Evolutionary conservation across 768 basidiomycete species (phyloP).

Genomic region (Amanita rimosa): DNA sequence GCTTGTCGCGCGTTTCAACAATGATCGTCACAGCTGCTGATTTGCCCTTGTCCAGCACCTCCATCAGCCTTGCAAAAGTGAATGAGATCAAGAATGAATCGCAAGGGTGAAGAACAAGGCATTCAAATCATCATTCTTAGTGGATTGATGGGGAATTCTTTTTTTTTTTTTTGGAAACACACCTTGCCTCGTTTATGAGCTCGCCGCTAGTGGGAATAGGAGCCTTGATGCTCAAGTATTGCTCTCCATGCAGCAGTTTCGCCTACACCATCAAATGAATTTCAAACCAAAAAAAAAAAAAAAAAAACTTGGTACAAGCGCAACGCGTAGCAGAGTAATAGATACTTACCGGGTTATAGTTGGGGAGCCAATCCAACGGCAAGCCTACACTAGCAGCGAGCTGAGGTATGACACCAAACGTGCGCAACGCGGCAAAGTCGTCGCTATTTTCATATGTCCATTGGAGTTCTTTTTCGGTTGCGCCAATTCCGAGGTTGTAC

Average conservation of each 20-base stretch:
- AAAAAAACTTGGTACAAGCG: not conserved
- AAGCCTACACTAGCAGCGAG: conserved; percentile 61
- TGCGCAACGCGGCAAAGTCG: conserved; percentile 77
- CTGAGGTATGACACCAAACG: conserved; percentile 93
- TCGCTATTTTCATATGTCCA: conserved; percentile 90
- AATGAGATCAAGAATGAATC: not conserved
- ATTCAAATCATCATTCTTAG: not conserved
- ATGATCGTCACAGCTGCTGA: conserved; percentile 80
- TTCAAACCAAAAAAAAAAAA: too few species aligned
- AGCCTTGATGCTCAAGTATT: conserved; percentile 79
- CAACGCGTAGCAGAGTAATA: not conserved
- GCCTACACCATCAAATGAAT: conserved; percentile 36
- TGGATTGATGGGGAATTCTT: not conserved
- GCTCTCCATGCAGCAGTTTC: conserved; percentile 96
- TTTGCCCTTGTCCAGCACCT: conserved; percentile 87
- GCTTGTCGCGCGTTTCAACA: conserved; percentile 72
- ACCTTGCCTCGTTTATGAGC: conserved; percentile 66
- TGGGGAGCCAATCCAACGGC: conserved; percentile 80
- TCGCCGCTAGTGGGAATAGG: conserved; percentile 81
- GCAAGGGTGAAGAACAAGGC: not conserved
- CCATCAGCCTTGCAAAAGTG: conserved; percentile 41
- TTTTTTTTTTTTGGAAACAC: not conserved
- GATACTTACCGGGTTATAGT: conserved; percentile 75
- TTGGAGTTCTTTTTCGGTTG: conserved; percentile 83
- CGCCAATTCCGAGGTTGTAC: conserved; percentile 93